These are phyloP conservation scores for Penicillium egyptiacum DNA, from an alignment of 495 filamentous ascomycete species.

Conservation along the genomic window DNA sequence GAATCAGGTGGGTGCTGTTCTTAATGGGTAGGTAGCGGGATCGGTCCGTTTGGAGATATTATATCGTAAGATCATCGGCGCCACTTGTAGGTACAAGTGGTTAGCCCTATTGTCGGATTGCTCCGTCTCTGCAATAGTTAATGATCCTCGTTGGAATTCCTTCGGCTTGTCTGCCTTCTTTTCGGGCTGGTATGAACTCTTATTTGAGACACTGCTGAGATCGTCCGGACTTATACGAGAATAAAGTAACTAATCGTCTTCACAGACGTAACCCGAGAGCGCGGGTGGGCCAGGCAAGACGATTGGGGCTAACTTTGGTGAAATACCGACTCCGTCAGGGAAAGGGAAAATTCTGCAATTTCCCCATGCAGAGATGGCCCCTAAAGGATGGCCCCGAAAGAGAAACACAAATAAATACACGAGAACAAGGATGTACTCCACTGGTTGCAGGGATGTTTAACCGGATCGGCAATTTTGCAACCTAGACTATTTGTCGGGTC, in stretches of 20 bases:
- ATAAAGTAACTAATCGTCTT: too few relatives aligned
- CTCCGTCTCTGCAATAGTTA: neutral
- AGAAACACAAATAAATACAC: neutral
- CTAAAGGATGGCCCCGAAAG: neutral
- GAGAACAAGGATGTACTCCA: neutral
- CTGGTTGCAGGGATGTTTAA: neutral
- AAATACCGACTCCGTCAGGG: neutral
- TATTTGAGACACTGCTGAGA: too few relatives aligned
- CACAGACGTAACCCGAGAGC: too few relatives aligned
- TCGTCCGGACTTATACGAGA: neutral
- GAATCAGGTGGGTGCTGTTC: conserved; percentile 24
- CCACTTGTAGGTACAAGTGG: neutral
- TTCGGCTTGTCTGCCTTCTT: too few relatives aligned
- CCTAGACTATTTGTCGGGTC: too few relatives aligned
- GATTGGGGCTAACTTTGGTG: neutral
- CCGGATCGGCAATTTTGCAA: neutral
- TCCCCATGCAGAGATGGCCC: neutral
- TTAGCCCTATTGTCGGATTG: neutral
- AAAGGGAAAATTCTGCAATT: neutral
- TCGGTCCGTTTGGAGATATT: neutral
- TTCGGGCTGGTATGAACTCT: too few relatives aligned
- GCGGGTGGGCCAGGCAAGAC: too few relatives aligned
- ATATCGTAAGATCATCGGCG: neutral
- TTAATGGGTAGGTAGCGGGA: conserved; percentile 5
- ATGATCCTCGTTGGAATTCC: neutral